phyloP scores from a whole-genome alignment of 2,329 filamentous ascomycete genomes.

The Botrytis cinerea region DNA sequence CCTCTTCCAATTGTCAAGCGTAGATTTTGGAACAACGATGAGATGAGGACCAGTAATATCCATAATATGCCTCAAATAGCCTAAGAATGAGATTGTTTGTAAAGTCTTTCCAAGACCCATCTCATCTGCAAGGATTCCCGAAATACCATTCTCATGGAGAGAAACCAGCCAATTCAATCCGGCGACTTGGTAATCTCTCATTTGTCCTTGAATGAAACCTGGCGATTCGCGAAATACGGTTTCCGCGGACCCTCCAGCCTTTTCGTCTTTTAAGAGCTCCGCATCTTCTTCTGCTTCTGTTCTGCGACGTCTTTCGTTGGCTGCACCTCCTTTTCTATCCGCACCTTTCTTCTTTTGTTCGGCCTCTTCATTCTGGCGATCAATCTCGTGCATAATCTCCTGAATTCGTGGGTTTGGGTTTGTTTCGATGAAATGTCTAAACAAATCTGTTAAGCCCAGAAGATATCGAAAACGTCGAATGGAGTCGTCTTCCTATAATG shows the following conservation, averaged over 20 bases:
- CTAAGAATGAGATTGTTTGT: constrained; percentile 95
- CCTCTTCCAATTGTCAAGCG: constrained; percentile 96
- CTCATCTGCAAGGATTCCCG: constrained; percentile 94
- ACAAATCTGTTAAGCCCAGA: constrained; percentile 90
- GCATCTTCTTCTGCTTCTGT: constrained; percentile 98
- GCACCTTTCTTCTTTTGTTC: constrained; percentile 71
- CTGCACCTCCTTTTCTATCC: constrained; percentile 81
- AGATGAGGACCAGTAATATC: constrained; percentile 90
- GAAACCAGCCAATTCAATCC: constrained; percentile 98
- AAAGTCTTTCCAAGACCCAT: constrained; percentile 98
- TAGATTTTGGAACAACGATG: constrained; percentile 92
- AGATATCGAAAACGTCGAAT: constrained; percentile 93
- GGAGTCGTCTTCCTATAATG: constrained; percentile 81
- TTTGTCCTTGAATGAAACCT: constrained; percentile 77
- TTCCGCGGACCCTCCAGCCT: constrained; percentile 79
- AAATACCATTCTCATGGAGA: constrained; percentile 97
- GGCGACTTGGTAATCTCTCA: constrained; percentile 96
- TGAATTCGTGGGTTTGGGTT: constrained; percentile 95
- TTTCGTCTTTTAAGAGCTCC: constrained; percentile 84
- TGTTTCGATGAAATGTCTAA: constrained; percentile 97
- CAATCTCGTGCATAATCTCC: constrained; percentile 91
- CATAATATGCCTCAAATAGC: constrained; percentile 88
- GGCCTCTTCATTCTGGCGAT: constrained; percentile 82
- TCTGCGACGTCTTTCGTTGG: constrained; percentile 74
- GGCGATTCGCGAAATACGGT: constrained; percentile 94